Percentiles rank a stretch among this genome's conserved stretches.
Evolutionary conservation across 1,284 basidiomycete genomes (phyloP).

Genomic region (Puccinia sorghi): DNA sequence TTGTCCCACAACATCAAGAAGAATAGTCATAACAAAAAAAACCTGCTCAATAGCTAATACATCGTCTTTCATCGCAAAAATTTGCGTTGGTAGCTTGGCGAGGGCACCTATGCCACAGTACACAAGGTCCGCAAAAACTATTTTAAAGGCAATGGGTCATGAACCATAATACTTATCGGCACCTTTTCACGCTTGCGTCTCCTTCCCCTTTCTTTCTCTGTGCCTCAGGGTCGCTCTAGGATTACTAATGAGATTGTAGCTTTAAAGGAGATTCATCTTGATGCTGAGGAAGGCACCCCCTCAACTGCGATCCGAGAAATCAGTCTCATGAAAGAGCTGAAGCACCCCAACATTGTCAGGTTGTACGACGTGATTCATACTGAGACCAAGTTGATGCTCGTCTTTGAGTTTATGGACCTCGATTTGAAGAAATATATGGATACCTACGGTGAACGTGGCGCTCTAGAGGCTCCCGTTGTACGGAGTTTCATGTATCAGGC

Average conservation of each 20-base stretch:
- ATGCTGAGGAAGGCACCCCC: slow-evolving; percentile 91
- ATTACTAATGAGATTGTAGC: slow-evolving; percentile 87
- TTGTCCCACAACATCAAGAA: slow-evolving; percentile 4
- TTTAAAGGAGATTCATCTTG: slow-evolving; percentile 90
- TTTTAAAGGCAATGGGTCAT: too few species aligned
- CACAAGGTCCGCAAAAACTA: slow-evolving; percentile 40
- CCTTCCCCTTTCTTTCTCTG: background rate
- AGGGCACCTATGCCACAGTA: slow-evolving; percentile 51
- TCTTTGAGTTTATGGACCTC: slow-evolving; percentile 98
- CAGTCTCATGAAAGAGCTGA: slow-evolving; percentile 93
- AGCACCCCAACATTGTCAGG: slow-evolving; percentile 91
- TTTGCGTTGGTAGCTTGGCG: slow-evolving; percentile 39
- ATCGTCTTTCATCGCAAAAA: slow-evolving; percentile 24
- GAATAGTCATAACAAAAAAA: background rate
- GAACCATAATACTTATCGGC: too few species aligned
- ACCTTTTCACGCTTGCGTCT: background rate
- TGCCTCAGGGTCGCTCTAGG: slow-evolving; percentile 60
- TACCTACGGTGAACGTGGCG: slow-evolving; percentile 90
- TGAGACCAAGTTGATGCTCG: slow-evolving; percentile 95
- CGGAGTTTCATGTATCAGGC: slow-evolving; percentile 76
- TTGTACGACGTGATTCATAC: slow-evolving; percentile 89
- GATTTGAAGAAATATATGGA: slow-evolving; percentile 99
- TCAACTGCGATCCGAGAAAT: slow-evolving; percentile 94
- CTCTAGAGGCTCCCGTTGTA: slow-evolving; percentile 88
- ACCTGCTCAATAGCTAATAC: background rate